Percentiles rank a stretch among this genome's conserved stretches.
These are phyloP conservation scores for Bimuria novae-zelandiae DNA, from an alignment of 2,329 filamentous ascomycete genomes.

Conservation along the genomic window DNA sequence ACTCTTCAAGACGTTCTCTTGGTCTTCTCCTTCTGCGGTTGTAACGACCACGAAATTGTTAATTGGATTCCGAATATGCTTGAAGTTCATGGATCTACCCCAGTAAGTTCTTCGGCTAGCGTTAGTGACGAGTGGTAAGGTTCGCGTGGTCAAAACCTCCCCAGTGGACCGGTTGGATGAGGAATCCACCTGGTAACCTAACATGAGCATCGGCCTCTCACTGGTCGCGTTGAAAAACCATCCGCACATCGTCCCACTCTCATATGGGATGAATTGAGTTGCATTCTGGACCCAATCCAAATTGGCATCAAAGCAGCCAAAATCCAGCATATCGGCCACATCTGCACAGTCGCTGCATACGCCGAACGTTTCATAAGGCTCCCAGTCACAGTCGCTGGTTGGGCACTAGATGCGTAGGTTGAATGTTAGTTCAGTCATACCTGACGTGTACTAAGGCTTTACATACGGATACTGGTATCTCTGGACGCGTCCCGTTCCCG, in stretches of 20 bases:
- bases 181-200: slow-evolving; percentile 16
- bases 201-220: slow-evolving; percentile 20
- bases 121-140: slow-evolving; percentile 14
- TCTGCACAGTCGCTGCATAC: slow-evolving; percentile 13
- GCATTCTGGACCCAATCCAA: background rate
- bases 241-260: slow-evolving; percentile 25
- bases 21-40: slow-evolving; percentile 1
- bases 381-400: slow-evolving; percentile 22
- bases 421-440: too few species aligned
- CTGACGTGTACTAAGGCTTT: too few species aligned
- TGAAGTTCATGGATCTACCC: slow-evolving; percentile 25
- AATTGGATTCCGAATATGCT: slow-evolving; percentile 16
- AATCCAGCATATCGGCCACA: background rate
- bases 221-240: slow-evolving; percentile 31
- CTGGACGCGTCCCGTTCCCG: slow-evolving; percentile 15
- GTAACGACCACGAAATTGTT: slow-evolving; percentile 10
- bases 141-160: slow-evolving; percentile 19
- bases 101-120: background rate
- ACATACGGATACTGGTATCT: slow-evolving; percentile 16
- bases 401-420: too few species aligned
- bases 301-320: background rate
- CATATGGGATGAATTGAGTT: background rate
- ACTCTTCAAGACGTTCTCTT: slow-evolving; percentile 9
- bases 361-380: slow-evolving; percentile 16
- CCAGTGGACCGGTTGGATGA: background rate